Percentiles rank a stretch among this genome's conserved stretches.
Conservation (phyloP, 2,329 filamentous ascomycete genomes). For the Fusarium liriodendri region DNA sequence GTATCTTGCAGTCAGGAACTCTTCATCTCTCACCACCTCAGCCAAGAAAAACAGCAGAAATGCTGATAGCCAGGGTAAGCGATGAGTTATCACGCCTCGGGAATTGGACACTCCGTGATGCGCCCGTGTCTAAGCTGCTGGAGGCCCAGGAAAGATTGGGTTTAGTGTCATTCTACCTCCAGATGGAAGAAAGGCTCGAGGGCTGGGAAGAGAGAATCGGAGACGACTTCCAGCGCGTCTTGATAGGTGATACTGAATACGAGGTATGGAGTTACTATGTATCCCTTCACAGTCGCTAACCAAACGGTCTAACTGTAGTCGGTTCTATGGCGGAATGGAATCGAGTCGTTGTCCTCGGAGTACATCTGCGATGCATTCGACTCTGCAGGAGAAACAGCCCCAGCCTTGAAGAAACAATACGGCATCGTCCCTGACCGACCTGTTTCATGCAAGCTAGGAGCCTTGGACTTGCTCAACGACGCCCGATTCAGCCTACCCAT, state of each 20-base stretch:
- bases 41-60: constrained; percentile 28
- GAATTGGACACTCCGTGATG: neutral
- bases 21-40: constrained; percentile 56
- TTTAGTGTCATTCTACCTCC: constrained; percentile 56
- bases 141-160: constrained; percentile 50
- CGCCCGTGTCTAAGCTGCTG: constrained; percentile 39
- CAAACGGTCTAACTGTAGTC: constrained; percentile 52
- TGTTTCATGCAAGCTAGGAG: constrained; percentile 54
- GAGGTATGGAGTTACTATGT: neutral
- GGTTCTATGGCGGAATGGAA: constrained; percentile 56
- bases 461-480: constrained; percentile 52
- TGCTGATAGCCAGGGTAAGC: neutral
- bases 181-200: constrained; percentile 50
- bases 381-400: constrained; percentile 30
- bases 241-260: neutral
- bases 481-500: constrained; percentile 45
- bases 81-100: neutral
- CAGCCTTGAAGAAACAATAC: constrained; percentile 47
- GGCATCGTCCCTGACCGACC: constrained; percentile 51
- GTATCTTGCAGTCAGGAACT: constrained; percentile 55
- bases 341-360: constrained; percentile 49
- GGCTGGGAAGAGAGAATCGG: constrained; percentile 48
- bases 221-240: neutral
- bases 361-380: constrained; percentile 52
- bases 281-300: constrained; percentile 8